phyloP scores from a whole-genome alignment of 768 basidiomycete species.

The Coprinopsis marcescibilis region DNA sequence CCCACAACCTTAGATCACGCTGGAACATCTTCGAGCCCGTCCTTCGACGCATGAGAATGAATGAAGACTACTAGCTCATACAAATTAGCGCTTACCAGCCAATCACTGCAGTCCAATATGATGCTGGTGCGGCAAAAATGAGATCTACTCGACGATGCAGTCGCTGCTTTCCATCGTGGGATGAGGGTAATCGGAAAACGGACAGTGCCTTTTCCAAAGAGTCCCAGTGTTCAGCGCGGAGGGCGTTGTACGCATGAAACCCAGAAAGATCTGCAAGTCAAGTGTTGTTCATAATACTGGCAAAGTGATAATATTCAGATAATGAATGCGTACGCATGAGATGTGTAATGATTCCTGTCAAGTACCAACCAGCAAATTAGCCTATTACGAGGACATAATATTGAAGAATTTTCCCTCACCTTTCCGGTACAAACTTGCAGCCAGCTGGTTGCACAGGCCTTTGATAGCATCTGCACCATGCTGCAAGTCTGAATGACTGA shows the following conservation, averaged over 20 bases:
- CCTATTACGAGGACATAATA: background rate
- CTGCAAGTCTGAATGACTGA: constrained; percentile 58
- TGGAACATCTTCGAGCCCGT: constrained; percentile 89
- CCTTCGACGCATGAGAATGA: constrained; percentile 34
- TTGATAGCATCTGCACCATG: constrained; percentile 44
- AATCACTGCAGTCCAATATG: constrained; percentile 85
- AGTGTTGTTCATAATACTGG: background rate
- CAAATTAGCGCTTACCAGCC: constrained; percentile 57
- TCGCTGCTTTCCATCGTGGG: constrained; percentile 22
- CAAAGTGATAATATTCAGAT: no score
- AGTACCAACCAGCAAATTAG: background rate
- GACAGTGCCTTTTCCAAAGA: constrained; percentile 82
- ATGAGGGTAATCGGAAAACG: constrained; percentile 60
- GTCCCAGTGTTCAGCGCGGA: constrained; percentile 63
- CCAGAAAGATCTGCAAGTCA: constrained; percentile 47
- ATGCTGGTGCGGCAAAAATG: constrained; percentile 69
- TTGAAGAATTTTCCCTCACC: constrained; percentile 33
- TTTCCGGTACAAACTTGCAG: constrained; percentile 47
- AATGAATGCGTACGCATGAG: constrained; percentile 65
- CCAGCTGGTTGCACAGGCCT: constrained; percentile 55
- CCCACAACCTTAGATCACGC: constrained; percentile 73
- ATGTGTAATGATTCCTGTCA: constrained; percentile 67
- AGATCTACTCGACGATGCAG: constrained; percentile 74
- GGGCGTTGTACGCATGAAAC: constrained; percentile 50
- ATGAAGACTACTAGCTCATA: background rate